Evolutionary conservation across 345 rosid genomes (phyloP).

Genomic region (Linum tenue): DNA sequence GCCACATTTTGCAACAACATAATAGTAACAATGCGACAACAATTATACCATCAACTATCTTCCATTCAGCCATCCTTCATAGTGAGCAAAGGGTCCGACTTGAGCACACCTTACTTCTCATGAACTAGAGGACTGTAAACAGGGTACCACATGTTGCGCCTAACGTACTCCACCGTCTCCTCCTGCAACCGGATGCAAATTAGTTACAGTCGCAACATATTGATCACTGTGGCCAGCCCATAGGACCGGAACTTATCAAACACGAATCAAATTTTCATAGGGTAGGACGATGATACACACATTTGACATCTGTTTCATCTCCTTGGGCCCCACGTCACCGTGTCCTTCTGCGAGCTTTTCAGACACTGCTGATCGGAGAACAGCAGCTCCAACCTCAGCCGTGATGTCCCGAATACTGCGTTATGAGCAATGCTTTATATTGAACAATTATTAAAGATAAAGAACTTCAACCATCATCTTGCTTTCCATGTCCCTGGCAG

Average conservation of each 20-base stretch:
- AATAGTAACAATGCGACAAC: too few species aligned
- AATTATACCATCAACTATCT: too few species aligned
- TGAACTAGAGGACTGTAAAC: slow-evolving; percentile 88
- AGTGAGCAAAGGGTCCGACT: too few species aligned
- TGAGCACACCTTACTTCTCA: slow-evolving; percentile 51
- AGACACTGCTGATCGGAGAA: slow-evolving; percentile 67
- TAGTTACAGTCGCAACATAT: not conserved
- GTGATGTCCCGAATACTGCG: slow-evolving; percentile 89
- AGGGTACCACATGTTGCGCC: slow-evolving; percentile 82
- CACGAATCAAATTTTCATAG: too few species aligned
- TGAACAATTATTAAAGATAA: not conserved
- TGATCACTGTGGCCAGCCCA: not conserved
- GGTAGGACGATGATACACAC: slow-evolving; percentile 23
- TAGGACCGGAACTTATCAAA: not conserved
- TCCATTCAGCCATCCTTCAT: too few species aligned
- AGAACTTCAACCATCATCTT: not conserved
- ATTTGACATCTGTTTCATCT: slow-evolving; percentile 73
- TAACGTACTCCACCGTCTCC: slow-evolving; percentile 62
- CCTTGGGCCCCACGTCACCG: slow-evolving; percentile 58
- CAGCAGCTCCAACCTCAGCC: slow-evolving; percentile 92
- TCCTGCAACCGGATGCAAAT: slow-evolving; percentile 41
- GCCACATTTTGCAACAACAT: too few species aligned
- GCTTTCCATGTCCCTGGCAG: not conserved
- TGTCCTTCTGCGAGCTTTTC: slow-evolving; percentile 86
- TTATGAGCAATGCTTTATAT: not conserved